Conservation (phyloP, 305 asterid genomes). For the Solanum hybrid region DNA sequence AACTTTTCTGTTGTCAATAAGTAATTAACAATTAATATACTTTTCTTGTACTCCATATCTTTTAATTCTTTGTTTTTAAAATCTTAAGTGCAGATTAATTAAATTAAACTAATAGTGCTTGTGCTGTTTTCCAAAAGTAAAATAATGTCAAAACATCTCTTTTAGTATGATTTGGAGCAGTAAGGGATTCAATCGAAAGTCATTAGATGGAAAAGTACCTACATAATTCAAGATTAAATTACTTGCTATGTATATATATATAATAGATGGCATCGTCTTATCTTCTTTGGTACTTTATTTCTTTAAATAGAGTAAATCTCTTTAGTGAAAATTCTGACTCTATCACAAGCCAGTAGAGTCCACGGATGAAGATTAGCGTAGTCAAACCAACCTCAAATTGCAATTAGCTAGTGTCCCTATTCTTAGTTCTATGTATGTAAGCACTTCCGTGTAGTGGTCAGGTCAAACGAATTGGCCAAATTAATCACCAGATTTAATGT, state of each 20-base stretch:
- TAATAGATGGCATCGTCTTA: too few relatives aligned
- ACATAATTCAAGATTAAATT: not conserved
- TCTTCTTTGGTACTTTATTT: not conserved
- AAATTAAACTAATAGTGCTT: not conserved
- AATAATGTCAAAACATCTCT: not conserved
- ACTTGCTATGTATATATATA: not conserved
- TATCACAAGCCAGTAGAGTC: not conserved
- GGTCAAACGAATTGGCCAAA: not conserved
- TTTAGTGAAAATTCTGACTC: not conserved
- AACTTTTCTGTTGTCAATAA: not conserved
- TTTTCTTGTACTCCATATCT: not conserved
- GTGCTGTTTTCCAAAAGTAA: not conserved
- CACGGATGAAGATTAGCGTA: not conserved
- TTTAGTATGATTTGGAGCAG: not conserved
- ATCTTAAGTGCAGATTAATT: not conserved
- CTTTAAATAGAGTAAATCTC: not conserved
- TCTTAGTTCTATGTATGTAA: not conserved
- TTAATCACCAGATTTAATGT: not conserved
- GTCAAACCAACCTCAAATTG: not conserved
- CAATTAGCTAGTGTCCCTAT: not conserved
- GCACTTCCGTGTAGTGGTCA: not conserved
- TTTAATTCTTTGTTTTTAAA: not conserved
- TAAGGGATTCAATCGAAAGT: not conserved
- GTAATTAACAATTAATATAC: not conserved
- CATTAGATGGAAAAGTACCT: not conserved